Conservation (phyloP, 495 filamentous ascomycete genomes). For the Penicillium herquei region DNA sequence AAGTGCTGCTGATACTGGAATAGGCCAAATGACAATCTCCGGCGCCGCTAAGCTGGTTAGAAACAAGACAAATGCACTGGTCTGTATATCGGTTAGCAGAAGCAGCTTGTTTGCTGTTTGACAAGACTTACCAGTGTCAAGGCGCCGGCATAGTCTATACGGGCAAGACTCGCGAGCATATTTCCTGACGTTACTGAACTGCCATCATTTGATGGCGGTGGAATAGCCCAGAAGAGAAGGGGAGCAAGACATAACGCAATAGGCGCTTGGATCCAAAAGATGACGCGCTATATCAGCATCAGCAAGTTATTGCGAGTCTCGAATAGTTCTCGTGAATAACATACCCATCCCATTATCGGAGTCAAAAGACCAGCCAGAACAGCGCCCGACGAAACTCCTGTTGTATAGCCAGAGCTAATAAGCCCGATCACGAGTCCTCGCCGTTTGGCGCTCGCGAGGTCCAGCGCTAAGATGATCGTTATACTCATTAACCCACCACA, state of each 20-base stretch:
- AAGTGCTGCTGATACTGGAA: slow-evolving; percentile 53
- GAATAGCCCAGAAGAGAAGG: slow-evolving; percentile 59
- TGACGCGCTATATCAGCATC: slow-evolving; percentile 46
- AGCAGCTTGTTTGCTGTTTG: background rate
- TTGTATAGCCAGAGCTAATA: slow-evolving; percentile 63
- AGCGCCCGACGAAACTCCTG: slow-evolving; percentile 68
- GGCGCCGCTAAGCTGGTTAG: slow-evolving; percentile 63
- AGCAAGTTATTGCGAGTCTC: background rate
- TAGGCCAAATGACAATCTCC: slow-evolving; percentile 53
- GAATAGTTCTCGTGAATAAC: background rate
- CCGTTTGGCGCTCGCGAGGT: slow-evolving; percentile 59
- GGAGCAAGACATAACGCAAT: slow-evolving; percentile 54
- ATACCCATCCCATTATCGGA: slow-evolving; percentile 65
- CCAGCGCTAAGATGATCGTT: slow-evolving; percentile 65
- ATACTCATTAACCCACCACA: slow-evolving; percentile 66
- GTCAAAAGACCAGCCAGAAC: slow-evolving; percentile 65
- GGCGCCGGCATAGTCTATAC: slow-evolving; percentile 69
- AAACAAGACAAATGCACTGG: slow-evolving; percentile 56
- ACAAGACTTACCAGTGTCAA: slow-evolving; percentile 51
- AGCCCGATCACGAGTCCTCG: slow-evolving; percentile 70
- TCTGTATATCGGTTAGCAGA: slow-evolving; percentile 24
- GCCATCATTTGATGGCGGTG: slow-evolving; percentile 31
- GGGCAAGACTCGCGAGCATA: slow-evolving; percentile 49
- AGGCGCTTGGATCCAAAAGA: slow-evolving; percentile 69
- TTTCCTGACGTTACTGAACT: slow-evolving; percentile 19